A percentile compares a stretch with the other conserved stretches of the same genome.
phyloP scores from a whole-genome alignment of 1,139 yeast genomes.

The Kluyveromyces sp. region DNA sequence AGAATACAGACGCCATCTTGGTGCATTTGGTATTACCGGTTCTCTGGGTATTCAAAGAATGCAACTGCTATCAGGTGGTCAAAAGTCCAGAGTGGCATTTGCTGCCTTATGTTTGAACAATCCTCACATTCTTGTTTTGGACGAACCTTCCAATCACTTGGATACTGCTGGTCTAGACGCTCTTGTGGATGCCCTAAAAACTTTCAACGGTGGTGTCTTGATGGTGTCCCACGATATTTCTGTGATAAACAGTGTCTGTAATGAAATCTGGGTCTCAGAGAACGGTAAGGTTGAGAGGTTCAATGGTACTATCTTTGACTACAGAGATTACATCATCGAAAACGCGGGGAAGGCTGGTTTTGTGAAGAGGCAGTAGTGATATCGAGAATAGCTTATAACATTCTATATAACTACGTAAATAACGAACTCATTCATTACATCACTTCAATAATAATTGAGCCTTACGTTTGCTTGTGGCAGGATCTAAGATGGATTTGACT shows the following conservation, averaged over 20 bases:
- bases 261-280: slow-evolving; percentile 94
- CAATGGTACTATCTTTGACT: slow-evolving; percentile 78
- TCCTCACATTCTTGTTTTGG: slow-evolving; percentile 90
- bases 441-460: slow-evolving; percentile 64
- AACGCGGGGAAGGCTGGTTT: slow-evolving; percentile 83
- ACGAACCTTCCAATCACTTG: slow-evolving; percentile 98
- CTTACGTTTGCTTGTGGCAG: slow-evolving; percentile 85
- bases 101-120: slow-evolving; percentile 85
- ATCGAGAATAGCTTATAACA: too few species aligned
- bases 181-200: slow-evolving; percentile 75
- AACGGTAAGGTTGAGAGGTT: slow-evolving; percentile 71
- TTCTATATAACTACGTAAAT: slow-evolving; percentile 3
- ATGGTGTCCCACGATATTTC: slow-evolving; percentile 98
- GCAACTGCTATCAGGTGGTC: slow-evolving; percentile 92
- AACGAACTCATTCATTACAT: slow-evolving; percentile 4
- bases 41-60: slow-evolving; percentile 87
- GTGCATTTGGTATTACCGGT: slow-evolving; percentile 96
- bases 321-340: slow-evolving; percentile 78
- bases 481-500: slow-evolving; percentile 77
- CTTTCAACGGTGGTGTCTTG: slow-evolving; percentile 88
- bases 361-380: slow-evolving; percentile 60
- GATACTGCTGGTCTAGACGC: slow-evolving; percentile 98
- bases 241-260: slow-evolving; percentile 80
- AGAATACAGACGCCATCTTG: slow-evolving; percentile 93
- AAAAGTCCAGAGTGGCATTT: slow-evolving; percentile 95